These are phyloP conservation scores for Salix suchowensis DNA, from an alignment of 345 rosid genomes.

Conservation along the genomic window DNA sequence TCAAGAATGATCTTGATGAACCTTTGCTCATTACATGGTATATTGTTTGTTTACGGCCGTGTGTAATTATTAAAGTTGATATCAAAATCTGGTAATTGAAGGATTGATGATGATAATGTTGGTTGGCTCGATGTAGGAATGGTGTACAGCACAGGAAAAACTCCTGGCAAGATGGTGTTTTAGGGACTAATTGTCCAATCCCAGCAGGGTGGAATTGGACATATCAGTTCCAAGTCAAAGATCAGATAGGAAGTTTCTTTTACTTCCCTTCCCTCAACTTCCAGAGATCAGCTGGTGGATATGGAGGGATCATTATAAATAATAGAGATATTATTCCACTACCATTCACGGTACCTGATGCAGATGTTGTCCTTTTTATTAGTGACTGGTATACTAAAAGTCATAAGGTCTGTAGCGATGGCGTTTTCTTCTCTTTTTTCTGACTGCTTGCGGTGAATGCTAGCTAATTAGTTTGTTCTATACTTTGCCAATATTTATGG, in stretches of 20 bases:
- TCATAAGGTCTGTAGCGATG: slow-evolving; percentile 55
- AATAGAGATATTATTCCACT: slow-evolving; percentile 28
- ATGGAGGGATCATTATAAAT: slow-evolving; percentile 30
- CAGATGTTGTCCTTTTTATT: slow-evolving; percentile 20
- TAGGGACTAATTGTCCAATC: slow-evolving; percentile 35
- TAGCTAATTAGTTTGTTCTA: slow-evolving; percentile 1
- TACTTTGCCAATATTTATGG: slow-evolving; percentile 6
- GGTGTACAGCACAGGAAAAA: slow-evolving; percentile 30
- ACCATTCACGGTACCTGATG: slow-evolving; percentile 27
- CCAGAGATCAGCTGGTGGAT: slow-evolving; percentile 36
- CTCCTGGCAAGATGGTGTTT: slow-evolving; percentile 36
- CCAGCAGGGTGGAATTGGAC: slow-evolving; percentile 38
- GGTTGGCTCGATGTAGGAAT: slow-evolving; percentile 20
- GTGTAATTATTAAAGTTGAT: not conserved
- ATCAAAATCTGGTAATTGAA: not conserved
- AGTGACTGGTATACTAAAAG: slow-evolving; percentile 41
- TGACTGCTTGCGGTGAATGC: slow-evolving; percentile 10
- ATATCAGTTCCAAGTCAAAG: slow-evolving; percentile 32
- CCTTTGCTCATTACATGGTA: slow-evolving; percentile 64
- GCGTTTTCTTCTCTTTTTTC: not conserved
- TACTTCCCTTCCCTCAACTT: slow-evolving; percentile 30
- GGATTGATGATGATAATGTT: not conserved
- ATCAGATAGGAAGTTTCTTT: slow-evolving; percentile 36
- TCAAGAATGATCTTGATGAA: slow-evolving; percentile 31
- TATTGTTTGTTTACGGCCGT: not conserved